A percentile compares a stretch with the other conserved stretches of the same genome.
Conservation (phyloP, 2,329 filamentous ascomycete genomes). For the Neofusicoccum parvum region DNA sequence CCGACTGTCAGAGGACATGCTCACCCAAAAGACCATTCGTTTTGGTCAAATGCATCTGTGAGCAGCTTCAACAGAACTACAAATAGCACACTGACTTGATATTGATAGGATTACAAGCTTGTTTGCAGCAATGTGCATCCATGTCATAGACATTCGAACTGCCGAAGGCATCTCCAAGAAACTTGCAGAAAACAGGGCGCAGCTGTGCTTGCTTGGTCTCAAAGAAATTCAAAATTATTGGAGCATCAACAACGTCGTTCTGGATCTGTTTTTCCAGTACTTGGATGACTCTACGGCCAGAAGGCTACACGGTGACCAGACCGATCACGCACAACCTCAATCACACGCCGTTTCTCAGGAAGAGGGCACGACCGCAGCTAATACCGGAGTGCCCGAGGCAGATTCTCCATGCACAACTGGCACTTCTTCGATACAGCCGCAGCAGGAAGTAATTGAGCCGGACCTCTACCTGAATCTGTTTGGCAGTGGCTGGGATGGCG, state of each 20-base stretch:
- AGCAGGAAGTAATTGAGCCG: background rate
- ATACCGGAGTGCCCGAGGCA: background rate
- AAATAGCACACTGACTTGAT: slow-evolving; percentile 24
- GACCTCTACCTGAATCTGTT: slow-evolving; percentile 1
- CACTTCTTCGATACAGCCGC: background rate
- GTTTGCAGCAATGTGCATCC: slow-evolving; percentile 53
- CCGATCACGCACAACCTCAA: background rate
- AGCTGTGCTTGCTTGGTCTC: slow-evolving; percentile 51
- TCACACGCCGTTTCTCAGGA: background rate
- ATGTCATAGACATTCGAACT: slow-evolving; percentile 47
- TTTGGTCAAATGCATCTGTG: slow-evolving; percentile 49
- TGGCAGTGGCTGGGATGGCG: background rate
- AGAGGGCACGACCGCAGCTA: no score
- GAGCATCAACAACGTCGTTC: slow-evolving; percentile 53
- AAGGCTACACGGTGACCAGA: slow-evolving; percentile 29
- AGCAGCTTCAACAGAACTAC: background rate
- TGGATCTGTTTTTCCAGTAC: slow-evolving; percentile 53
- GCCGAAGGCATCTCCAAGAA: slow-evolving; percentile 42
- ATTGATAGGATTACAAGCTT: slow-evolving; percentile 45
- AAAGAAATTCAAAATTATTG: slow-evolving; percentile 54
- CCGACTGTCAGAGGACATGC: slow-evolving; percentile 52
- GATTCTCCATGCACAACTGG: background rate
- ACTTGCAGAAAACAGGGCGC: slow-evolving; percentile 52
- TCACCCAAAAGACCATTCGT: slow-evolving; percentile 46
- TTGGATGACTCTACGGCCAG: slow-evolving; percentile 49